phyloP scores from a whole-genome alignment of 179 eudicot genomes.

The Actinidia polygama region DNA sequence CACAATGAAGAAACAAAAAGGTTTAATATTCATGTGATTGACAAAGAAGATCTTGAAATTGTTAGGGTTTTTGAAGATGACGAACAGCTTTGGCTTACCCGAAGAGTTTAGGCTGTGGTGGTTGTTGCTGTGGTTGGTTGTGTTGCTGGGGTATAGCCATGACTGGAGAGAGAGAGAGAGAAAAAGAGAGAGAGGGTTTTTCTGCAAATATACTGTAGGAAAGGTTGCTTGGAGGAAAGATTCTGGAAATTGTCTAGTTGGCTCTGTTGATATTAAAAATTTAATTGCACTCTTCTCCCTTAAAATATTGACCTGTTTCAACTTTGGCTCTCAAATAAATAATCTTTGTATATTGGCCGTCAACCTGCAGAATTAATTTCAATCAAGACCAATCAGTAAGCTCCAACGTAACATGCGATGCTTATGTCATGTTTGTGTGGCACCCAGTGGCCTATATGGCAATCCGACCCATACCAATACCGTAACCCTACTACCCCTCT shows the following conservation, averaged over 20 bases:
- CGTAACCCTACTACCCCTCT: too few relatives aligned
- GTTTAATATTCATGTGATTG: neutral
- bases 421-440: too few relatives aligned
- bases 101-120: slow-evolving; percentile 29
- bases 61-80: slow-evolving; percentile 24
- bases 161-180: slow-evolving; percentile 20
- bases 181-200: slow-evolving; percentile 7
- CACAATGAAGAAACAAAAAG: neutral
- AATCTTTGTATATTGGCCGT: too few relatives aligned
- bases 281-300: neutral
- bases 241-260: neutral
- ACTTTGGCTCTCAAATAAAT: too few relatives aligned
- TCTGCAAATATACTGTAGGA: neutral
- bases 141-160: slow-evolving; percentile 48
- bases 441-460: too few relatives aligned
- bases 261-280: slow-evolving; percentile 5
- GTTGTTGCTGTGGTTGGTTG: slow-evolving; percentile 37
- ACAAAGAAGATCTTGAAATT: neutral
- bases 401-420: neutral
- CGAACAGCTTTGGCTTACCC: slow-evolving; percentile 26
- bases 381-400: neutral
- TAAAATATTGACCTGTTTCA: neutral
- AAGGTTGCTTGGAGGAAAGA: slow-evolving; percentile 19
- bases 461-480: too few relatives aligned
- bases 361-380: too few relatives aligned